Percentiles rank a stretch among this genome's conserved stretches.
Conservation (phyloP, 352 stramenopile genomes). For the Globisporangium splendens region DNA sequence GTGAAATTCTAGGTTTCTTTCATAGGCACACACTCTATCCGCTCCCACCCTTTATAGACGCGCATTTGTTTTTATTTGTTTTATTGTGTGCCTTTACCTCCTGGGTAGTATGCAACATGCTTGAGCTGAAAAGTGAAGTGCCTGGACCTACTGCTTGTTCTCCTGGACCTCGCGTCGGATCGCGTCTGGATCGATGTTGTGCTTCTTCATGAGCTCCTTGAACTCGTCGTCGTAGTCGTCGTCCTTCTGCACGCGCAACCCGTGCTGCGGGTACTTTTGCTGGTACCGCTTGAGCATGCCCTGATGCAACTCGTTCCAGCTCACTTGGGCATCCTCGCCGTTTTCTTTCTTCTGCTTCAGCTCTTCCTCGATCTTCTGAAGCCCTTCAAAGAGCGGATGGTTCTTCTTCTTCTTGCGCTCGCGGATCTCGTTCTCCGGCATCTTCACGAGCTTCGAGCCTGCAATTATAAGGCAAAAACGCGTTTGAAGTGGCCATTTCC, state of each 20-base stretch:
- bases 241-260: conserved; percentile 39
- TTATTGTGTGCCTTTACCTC: conserved; percentile 2
- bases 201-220: conserved; percentile 72
- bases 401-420: conserved; percentile 30
- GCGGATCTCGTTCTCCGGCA: conserved; percentile 17
- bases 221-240: conserved; percentile 86
- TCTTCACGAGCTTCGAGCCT: conserved; percentile 40
- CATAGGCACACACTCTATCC: not conserved
- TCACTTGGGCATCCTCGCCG: conserved; percentile 46
- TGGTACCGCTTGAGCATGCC: conserved; percentile 74
- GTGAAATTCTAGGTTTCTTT: conserved; percentile 41
- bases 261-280: conserved; percentile 75
- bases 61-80: not conserved
- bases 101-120: not conserved
- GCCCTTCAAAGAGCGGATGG: conserved; percentile 72
- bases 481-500: too few species aligned
- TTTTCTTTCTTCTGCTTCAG: conserved; percentile 52
- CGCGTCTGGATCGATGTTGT: conserved; percentile 66
- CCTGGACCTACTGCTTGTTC: conserved; percentile 7
- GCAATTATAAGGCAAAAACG: not conserved
- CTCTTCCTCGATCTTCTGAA: conserved; percentile 74
- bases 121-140: not conserved
- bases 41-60: not conserved
- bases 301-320: conserved; percentile 76
- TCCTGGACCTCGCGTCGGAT: conserved; percentile 42